Base-by-base conservation (phyloP, 176 grass and related monocot species). In the Bolboschoenus planiculmis region DNA sequence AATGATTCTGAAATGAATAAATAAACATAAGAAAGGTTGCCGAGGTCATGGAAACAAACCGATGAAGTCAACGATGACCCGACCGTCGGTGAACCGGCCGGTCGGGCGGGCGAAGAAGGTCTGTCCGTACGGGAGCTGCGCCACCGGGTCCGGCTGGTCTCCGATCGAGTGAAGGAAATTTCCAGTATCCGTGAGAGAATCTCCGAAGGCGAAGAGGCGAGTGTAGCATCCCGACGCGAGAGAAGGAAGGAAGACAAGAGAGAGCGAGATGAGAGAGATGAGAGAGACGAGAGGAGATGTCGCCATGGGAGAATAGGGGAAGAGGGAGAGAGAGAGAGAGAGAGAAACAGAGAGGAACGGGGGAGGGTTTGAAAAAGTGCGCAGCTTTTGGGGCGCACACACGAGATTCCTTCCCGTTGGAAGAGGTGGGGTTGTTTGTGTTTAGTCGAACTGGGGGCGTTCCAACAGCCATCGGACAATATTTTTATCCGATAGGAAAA, bases 11-110 rank as follows among this genome's bases (percentile, higher is more conserved):
- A 65, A 43, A 64, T 35, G 50, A 57, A 68, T 1, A 61, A 18
- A 56, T 1, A 51, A 10, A 78, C 7, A 15, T 33, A 14, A 77
- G n/a, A 68, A 50, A 50, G 35, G 37, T 4, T 66, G 65, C 0
- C 27, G 78, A 34, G 34, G 11, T 61, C 24, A 88, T 64, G 24
- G 1, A 54, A 65, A 66, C 78, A 8, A 59, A 94, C 92, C 94
- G 20, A 97, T 84, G 90, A 97, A 97, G 83, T 97, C 94, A 75
- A 97, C 83, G 56, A 97, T 87, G 90, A 94, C 86, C 27, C 94
- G 89, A 36, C 94, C 94, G 56, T 97, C 88, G 88, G 84, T 71
- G 83, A 90, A 94, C 3, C 94, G 82, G 15, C 94, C 94, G 15
- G 92, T 89, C 61, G 94, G 88, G 81, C 90, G 90, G 79, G 87